A percentile compares a stretch with the other conserved stretches of the same genome.
phyloP scores from a whole-genome alignment of 805 yeast genomes.

The Spathaspora sp. region DNA sequence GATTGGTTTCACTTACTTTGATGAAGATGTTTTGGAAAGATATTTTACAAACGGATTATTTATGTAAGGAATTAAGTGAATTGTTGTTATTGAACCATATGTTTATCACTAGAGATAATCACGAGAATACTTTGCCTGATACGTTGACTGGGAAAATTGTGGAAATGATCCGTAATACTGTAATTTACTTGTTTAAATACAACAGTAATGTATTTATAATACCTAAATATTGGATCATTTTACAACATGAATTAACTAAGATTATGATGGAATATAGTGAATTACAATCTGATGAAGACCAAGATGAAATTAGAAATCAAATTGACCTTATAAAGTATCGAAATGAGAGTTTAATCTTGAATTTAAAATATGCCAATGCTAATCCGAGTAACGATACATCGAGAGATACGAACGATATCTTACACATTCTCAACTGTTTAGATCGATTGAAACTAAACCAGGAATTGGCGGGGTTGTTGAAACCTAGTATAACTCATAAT shows the following conservation, averaged over 20 bases:
- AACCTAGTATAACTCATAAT: slow-evolving; percentile 12
- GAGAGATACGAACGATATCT: slow-evolving; percentile 24
- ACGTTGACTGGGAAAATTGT: slow-evolving; percentile 26
- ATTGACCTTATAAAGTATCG: slow-evolving; percentile 60
- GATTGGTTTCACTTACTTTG: slow-evolving; percentile 40
- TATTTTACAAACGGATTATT: slow-evolving; percentile 49
- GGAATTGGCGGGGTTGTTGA: slow-evolving; percentile 25
- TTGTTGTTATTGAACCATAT: slow-evolving; percentile 48
- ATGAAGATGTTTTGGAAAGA: slow-evolving; percentile 72
- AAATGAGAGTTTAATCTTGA: slow-evolving; percentile 67
- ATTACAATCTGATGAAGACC: slow-evolving; percentile 19
- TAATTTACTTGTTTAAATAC: slow-evolving; percentile 42
- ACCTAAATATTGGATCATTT: slow-evolving; percentile 57
- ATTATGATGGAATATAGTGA: slow-evolving; percentile 21
- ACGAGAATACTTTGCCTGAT: slow-evolving; percentile 8
- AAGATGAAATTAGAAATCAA: slow-evolving; percentile 38
- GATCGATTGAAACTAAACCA: slow-evolving; percentile 29
- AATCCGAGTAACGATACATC: neutral
- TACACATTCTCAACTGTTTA: slow-evolving; percentile 31
- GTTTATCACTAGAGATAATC: slow-evolving; percentile 23
- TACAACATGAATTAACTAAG: slow-evolving; percentile 47
- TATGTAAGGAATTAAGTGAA: slow-evolving; percentile 65
- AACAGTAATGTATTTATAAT: slow-evolving; percentile 61
- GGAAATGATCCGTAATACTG: slow-evolving; percentile 20
- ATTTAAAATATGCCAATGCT: slow-evolving; percentile 21